A percentile compares a stretch with the other conserved stretches of the same genome.
phyloP scores from a whole-genome alignment of 2,329 filamentous ascomycete genomes.

The Aaosphaeria arxii region DNA sequence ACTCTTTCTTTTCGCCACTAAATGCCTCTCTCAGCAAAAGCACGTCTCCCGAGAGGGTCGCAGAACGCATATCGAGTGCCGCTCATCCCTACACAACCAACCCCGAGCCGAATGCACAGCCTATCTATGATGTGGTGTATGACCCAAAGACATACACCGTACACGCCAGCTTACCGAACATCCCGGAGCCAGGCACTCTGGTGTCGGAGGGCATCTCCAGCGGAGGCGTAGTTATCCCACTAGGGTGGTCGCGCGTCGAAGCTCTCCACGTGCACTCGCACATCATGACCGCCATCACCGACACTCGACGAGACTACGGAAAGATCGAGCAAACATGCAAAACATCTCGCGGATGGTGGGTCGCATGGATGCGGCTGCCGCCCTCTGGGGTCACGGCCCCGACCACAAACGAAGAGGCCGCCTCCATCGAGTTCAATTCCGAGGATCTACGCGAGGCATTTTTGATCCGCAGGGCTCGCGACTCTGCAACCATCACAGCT shows the following conservation, averaged over 20 bases:
- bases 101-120: constrained; percentile 32
- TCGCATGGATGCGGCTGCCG: constrained; percentile 60
- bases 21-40: constrained; percentile 44
- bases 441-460: constrained; percentile 41
- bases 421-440: constrained; percentile 19
- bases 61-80: constrained; percentile 39
- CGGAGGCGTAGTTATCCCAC: neutral
- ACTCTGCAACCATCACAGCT: constrained; percentile 18
- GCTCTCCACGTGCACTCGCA: constrained; percentile 61
- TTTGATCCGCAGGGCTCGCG: constrained; percentile 39
- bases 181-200: constrained; percentile 52
- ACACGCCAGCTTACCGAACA: constrained; percentile 62
- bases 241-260: constrained; percentile 54
- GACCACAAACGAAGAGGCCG: constrained; percentile 1
- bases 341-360: constrained; percentile 64
- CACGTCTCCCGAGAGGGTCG: constrained; percentile 42
- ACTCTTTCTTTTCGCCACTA: constrained; percentile 50
- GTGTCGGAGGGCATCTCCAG: constrained; percentile 37
- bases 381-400: constrained; percentile 14
- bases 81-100: constrained; percentile 33
- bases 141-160: constrained; percentile 58
- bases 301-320: constrained; percentile 41
- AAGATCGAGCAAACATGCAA: constrained; percentile 62
- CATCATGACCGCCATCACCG: constrained; percentile 55
- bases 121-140: constrained; percentile 60